Evolutionary conservation across 2,329 filamentous ascomycete species (phyloP).

Genomic region (Neurospora crassa): DNA sequence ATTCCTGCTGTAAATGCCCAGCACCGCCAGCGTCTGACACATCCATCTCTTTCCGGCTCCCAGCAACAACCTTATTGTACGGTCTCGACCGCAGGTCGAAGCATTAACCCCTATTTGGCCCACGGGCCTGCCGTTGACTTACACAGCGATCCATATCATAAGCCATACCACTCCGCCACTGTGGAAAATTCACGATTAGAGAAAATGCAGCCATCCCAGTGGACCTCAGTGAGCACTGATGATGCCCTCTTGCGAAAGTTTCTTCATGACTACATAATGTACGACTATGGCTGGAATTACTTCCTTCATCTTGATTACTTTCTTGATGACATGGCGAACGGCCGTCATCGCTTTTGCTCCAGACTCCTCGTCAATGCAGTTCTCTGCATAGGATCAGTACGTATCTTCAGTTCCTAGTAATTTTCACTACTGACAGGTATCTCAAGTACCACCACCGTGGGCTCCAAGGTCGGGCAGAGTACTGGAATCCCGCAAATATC

Average conservation of each 20-base stretch:
- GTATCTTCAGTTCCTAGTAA: constrained; percentile 5
- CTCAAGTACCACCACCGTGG: constrained; percentile 21
- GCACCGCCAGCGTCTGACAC: background rate
- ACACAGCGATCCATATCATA: constrained; percentile 20
- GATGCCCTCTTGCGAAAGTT: constrained; percentile 33
- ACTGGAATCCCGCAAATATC: constrained; percentile 26
- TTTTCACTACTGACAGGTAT: background rate
- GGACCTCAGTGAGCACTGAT: constrained; percentile 28
- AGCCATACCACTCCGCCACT: constrained; percentile 27
- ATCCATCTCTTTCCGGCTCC: background rate
- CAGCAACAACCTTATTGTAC: constrained; percentile 2
- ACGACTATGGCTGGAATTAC: constrained; percentile 27
- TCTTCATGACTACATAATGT: constrained; percentile 59
- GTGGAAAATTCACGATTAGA: constrained; percentile 25
- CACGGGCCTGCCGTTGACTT: background rate
- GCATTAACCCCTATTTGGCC: background rate
- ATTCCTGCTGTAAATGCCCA: background rate
- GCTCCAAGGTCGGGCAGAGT: constrained; percentile 21
- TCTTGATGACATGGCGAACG: constrained; percentile 27
- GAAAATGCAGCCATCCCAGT: constrained; percentile 22
- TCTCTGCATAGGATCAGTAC: constrained; percentile 28
- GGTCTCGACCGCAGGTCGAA: background rate
- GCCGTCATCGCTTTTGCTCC: constrained; percentile 27
- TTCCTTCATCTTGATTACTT: constrained; percentile 31
- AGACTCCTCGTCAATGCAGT: constrained; percentile 29